These are phyloP conservation scores for Apiospora saccharicola DNA, from an alignment of 2,329 filamentous ascomycete genomes.

Conservation along the genomic window DNA sequence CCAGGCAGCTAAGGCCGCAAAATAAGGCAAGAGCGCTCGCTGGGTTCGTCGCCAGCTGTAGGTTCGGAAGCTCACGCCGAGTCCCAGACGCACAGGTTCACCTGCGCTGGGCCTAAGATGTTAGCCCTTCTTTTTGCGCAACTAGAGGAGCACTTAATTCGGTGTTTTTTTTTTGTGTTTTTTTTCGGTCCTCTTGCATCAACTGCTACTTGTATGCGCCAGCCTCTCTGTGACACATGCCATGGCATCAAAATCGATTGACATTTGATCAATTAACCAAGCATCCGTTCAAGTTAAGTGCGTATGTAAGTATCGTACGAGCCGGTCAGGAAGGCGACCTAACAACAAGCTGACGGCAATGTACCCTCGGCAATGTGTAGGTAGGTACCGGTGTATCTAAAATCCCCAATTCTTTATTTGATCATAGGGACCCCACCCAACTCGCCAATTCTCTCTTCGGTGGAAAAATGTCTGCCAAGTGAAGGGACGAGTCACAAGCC, in stretches of 20 bases:
- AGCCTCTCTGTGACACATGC: constrained; percentile 12
- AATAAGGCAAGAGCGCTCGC: constrained; percentile 4
- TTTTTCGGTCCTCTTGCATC: not conserved
- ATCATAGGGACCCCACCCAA: not conserved
- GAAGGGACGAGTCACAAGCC: constrained; percentile 13
- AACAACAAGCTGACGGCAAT: not conserved
- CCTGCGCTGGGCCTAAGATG: not conserved
- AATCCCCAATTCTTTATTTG: not conserved
- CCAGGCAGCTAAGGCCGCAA: constrained; percentile 5
- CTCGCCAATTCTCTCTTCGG: not conserved
- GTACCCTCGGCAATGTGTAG: not conserved
- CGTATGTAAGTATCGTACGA: not conserved
- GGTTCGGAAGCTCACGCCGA: constrained; percentile 13
- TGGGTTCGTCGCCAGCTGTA: constrained; percentile 1
- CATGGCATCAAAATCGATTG: not conserved
- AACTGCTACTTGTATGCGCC: not conserved
- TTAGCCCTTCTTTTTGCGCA: not conserved
- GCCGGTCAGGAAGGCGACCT: not conserved
- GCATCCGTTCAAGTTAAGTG: not conserved
- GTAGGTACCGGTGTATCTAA: not conserved
- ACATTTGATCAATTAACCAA: not conserved
- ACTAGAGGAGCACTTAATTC: not conserved
- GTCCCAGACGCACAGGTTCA: not conserved
- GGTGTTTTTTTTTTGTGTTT: too few species aligned
- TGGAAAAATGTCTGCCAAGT: not conserved